Conservation (phyloP, 257 asterid species). For the Nicotiana noctiflora region DNA sequence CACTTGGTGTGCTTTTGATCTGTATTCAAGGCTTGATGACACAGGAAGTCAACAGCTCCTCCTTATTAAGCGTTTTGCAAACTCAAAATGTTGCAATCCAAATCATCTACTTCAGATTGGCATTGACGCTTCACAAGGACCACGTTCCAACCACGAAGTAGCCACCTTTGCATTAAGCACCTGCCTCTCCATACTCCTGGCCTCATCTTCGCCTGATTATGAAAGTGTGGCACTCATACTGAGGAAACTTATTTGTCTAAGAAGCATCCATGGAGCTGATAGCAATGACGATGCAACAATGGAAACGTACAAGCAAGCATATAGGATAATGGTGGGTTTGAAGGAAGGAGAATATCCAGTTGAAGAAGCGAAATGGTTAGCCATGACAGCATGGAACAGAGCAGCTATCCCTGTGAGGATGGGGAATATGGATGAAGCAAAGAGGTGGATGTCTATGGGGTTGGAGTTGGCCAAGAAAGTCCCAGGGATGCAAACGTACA, state of each 20-base stretch:
- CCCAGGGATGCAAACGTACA: slow-evolving; percentile 67
- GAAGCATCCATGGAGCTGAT: slow-evolving; percentile 42
- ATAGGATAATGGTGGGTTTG: slow-evolving; percentile 84
- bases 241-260: slow-evolving; percentile 57
- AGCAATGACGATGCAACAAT: slow-evolving; percentile 47
- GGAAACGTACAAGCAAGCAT: slow-evolving; percentile 66
- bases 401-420: slow-evolving; percentile 77
- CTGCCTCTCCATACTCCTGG: slow-evolving; percentile 60
- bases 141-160: slow-evolving; percentile 71
- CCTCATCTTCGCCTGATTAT: slow-evolving; percentile 79
- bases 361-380: slow-evolving; percentile 92
- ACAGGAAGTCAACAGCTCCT: slow-evolving; percentile 57
- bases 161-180: slow-evolving; percentile 54
- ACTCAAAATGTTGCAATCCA: slow-evolving; percentile 57
- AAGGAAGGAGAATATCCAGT: slow-evolving; percentile 78
- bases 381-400: slow-evolving; percentile 95
- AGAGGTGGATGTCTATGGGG: slow-evolving; percentile 84
- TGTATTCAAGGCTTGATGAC: slow-evolving; percentile 67
- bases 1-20: slow-evolving; percentile 76
- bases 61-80: slow-evolving; percentile 50
- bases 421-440: slow-evolving; percentile 60
- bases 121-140: slow-evolving; percentile 72
- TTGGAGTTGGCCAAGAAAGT: slow-evolving; percentile 71
- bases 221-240: slow-evolving; percentile 49
- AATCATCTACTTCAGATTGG: slow-evolving; percentile 73